phyloP scores from a whole-genome alignment of 192 early-diverging fungal genomes.

The Podila clonocystis region DNA sequence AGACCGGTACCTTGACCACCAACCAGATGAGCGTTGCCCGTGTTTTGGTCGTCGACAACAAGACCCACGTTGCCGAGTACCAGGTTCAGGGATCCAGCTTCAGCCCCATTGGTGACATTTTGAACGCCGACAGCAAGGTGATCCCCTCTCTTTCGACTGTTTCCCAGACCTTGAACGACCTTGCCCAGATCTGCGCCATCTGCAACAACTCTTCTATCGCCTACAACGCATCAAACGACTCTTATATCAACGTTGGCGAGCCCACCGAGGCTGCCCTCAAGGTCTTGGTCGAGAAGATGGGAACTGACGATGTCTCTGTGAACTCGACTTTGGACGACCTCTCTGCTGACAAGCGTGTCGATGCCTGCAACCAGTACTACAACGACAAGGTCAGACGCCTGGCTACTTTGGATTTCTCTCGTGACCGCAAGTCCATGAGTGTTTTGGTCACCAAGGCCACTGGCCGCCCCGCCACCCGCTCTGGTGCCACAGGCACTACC shows the following conservation, averaged over 20 bases:
- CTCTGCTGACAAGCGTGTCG: constrained; percentile 65
- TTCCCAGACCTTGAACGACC: constrained; percentile 70
- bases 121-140: constrained; percentile 54
- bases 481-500: constrained; percentile 21
- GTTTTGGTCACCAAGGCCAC: constrained; percentile 70
- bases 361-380: constrained; percentile 80
- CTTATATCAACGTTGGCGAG: constrained; percentile 89
- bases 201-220: constrained; percentile 93
- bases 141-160: constrained; percentile 64
- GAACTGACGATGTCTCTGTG: constrained; percentile 73
- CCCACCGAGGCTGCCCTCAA: constrained; percentile 98
- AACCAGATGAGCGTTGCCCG: constrained; percentile 96
- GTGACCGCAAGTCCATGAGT: constrained; percentile 99
- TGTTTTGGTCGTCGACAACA: constrained; percentile 64
- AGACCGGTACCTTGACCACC: constrained; percentile 98
- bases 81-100: constrained; percentile 88
- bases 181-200: constrained; percentile 83
- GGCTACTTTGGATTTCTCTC: constrained; percentile 91
- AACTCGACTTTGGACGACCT: constrained; percentile 67
- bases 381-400: constrained; percentile 60
- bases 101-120: constrained; percentile 78
- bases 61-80: constrained; percentile 69
- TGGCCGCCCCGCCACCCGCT: constrained; percentile 39
- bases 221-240: constrained; percentile 74
- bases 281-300: constrained; percentile 93